phyloP scores from a whole-genome alignment of 129 eudicot genomes.

The Arctium minus region DNA sequence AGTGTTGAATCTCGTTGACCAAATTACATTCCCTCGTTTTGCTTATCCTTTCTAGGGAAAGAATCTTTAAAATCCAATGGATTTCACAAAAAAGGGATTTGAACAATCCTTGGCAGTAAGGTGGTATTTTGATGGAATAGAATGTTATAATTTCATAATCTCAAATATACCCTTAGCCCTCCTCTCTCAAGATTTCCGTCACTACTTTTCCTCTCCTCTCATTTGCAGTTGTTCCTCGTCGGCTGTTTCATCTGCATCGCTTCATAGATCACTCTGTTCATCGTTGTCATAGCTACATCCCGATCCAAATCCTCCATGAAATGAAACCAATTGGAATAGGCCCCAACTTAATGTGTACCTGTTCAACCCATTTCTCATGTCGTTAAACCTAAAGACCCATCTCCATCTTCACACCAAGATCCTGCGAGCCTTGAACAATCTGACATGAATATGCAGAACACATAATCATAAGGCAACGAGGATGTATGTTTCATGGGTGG shows the following conservation, averaged over 20 bases:
- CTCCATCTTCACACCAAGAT: conserved; percentile 10
- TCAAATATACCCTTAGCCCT: neutral
- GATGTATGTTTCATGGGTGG: neutral
- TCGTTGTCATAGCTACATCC: conserved; percentile 25
- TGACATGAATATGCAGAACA: neutral
- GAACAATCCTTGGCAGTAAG: too few relatives aligned
- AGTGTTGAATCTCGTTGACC: too few relatives aligned
- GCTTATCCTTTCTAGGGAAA: too few relatives aligned
- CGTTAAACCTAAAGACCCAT: conserved; percentile 38
- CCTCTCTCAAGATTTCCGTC: conserved; percentile 49
- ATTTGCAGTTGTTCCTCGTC: conserved; percentile 7
- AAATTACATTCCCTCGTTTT: too few relatives aligned
- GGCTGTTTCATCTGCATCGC: conserved; percentile 9
- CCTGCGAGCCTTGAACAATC: neutral
- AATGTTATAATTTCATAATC: too few relatives aligned
- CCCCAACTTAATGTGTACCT: neutral
- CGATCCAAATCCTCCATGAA: conserved; percentile 16
- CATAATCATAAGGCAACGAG: neutral
- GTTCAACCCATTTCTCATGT: conserved; percentile 66
- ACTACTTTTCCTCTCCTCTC: conserved; percentile 23
- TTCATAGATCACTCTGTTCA: conserved; percentile 33
- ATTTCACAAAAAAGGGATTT: too few relatives aligned
- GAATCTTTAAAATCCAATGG: too few relatives aligned
- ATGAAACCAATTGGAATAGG: conserved; percentile 6
- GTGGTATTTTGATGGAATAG: too few relatives aligned